Percentiles rank a stretch among this genome's conserved stretches.
Evolutionary conservation across 495 filamentous ascomycete genomes (phyloP).

Genomic region (Schizothecium vesticola): DNA sequence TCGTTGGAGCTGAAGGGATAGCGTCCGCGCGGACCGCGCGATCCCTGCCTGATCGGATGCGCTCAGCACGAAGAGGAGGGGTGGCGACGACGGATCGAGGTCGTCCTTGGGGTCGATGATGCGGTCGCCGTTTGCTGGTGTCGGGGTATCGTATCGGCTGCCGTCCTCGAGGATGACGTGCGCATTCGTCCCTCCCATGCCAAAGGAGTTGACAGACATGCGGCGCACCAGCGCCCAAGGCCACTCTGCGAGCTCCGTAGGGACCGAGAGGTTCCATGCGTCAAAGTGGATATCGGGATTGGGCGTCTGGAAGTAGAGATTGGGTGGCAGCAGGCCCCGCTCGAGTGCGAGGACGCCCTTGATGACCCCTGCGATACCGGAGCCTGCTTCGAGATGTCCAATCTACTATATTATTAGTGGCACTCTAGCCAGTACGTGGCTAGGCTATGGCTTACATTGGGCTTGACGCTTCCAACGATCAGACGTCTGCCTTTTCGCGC

Average conservation of each 20-base stretch:
- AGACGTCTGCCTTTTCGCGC: constrained; percentile 15
- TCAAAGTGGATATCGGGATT: constrained; percentile 38
- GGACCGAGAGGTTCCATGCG: constrained; percentile 35
- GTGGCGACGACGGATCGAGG: not conserved
- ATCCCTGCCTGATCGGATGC: constrained; percentile 8
- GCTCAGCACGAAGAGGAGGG: not conserved
- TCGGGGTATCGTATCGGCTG: not conserved
- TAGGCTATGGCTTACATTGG: constrained; percentile 31
- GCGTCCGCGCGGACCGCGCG: constrained; percentile 3
- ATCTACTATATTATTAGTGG: constrained; percentile 19
- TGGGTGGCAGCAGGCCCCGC: constrained; percentile 39
- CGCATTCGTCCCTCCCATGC: constrained; percentile 12
- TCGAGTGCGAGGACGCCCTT: constrained; percentile 52
- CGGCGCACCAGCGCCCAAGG: not conserved
- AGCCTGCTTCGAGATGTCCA: constrained; percentile 50
- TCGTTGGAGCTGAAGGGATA: not conserved
- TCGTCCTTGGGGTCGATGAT: constrained; percentile 4
- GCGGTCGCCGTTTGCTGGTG: not conserved
- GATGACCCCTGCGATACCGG: constrained; percentile 49
- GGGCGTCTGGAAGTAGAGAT: constrained; percentile 36
- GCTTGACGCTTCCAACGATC: constrained; percentile 41
- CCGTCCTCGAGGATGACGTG: constrained; percentile 18
- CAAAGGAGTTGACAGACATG: constrained; percentile 4
- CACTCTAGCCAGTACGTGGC: too few relatives aligned
- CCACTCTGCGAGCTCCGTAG: not conserved